Evolutionary conservation across 2,329 filamentous ascomycete genomes (phyloP), one percentile per base, ranked within the genome.

Genomic region (Epichloe elymi): DNA sequence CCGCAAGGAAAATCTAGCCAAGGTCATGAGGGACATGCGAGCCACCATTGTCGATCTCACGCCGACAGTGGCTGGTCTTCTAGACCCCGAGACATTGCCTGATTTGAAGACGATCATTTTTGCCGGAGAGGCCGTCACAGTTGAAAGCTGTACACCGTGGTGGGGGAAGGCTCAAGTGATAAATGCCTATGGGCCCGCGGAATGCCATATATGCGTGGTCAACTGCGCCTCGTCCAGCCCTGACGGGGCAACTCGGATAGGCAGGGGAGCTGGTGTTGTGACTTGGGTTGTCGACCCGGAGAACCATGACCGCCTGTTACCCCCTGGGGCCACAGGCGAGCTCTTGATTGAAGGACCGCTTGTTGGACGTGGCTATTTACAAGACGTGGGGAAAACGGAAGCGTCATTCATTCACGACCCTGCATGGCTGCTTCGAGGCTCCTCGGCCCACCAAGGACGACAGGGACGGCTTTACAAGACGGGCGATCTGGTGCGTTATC

Each of bases 391-490:
- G 40, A 81, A 80, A 63, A 84, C 81, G 0, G 70, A 69, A 2
- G 71, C 72, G 23, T 73, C 72, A 0, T 85, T 85, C 54, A 74
- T 85, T 44, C 65, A 70, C 10, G 68, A 79, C 49, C 79, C 77
- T 0, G 61, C 61, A 0, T 83, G 78, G 75, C 66, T 77, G 58
- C 61, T 67, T 3, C 61, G 62, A 0, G 73, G 73, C 5, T 60
- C 66, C 20, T 63, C 62, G 2, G 15, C 33, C 6, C 64, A 10
- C 4, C 19, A 5, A n/a, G 41, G 33, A 56, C 59, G 2, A 67
- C n/a, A 56, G 58, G 42, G 60, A 60, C 55, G 57, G 30, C 23
- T 56, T 14, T 60, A 61, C 49, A 55, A 50, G 40, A 59, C 60
- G 1, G 60, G 60, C 7, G 60, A 62, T 38, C 42, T 59, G 17